Evolutionary conservation across 2,329 filamentous ascomycete species (phyloP).

Genomic region (Ascosphaera aggregata): DNA sequence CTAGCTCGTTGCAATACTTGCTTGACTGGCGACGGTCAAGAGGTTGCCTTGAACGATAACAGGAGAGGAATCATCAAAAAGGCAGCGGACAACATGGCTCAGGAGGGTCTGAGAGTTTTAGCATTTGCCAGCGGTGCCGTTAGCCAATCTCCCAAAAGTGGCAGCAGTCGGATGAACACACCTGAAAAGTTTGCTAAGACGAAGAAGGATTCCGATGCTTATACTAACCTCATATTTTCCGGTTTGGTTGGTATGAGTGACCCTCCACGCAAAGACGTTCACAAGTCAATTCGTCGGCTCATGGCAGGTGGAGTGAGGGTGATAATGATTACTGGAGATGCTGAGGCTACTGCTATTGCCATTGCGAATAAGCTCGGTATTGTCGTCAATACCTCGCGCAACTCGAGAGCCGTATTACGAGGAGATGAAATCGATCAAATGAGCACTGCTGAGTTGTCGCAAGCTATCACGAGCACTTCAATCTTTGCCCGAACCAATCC

Average conservation of each 20-base stretch:
- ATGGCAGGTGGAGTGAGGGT: constrained; percentile 92
- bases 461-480: constrained; percentile 67
- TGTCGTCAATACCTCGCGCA: constrained; percentile 40
- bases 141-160: constrained; percentile 12
- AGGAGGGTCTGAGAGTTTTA: constrained; percentile 70
- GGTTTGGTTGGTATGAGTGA: constrained; percentile 95
- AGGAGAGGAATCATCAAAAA: constrained; percentile 50
- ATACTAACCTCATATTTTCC: constrained; percentile 66
- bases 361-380: constrained; percentile 94
- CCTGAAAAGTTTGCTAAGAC: constrained; percentile 10
- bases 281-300: constrained; percentile 64
- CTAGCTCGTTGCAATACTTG: constrained; percentile 78
- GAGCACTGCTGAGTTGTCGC: constrained; percentile 61
- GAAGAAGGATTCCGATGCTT: constrained; percentile 43
- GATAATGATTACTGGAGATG: constrained; percentile 98
- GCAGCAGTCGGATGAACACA: constrained; percentile 1
- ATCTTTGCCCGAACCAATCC: constrained; percentile 94
- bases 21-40: constrained; percentile 60
- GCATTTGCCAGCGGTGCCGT: constrained; percentile 76
- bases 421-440: constrained; percentile 89
- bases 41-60: constrained; percentile 60
- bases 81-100: constrained; percentile 69
- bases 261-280: constrained; percentile 74
- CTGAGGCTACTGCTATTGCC: constrained; percentile 79
- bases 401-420: constrained; percentile 42